Base-by-base conservation (phyloP, 495 filamentous ascomycete genomes). In the Lineolata rhizophorae region DNA sequence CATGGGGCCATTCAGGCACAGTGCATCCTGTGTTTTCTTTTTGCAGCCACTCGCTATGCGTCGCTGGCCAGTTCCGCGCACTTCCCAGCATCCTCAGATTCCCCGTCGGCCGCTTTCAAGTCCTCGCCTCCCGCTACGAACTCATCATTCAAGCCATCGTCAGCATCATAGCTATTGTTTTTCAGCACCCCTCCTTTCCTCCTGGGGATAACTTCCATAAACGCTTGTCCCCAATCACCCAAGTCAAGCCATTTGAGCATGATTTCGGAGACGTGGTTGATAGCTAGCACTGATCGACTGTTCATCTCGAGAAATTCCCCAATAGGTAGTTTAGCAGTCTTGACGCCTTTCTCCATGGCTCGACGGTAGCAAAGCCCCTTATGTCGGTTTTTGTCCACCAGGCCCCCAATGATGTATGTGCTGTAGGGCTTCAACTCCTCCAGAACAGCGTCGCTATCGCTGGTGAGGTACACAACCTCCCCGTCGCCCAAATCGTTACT, bases 241-340 rank as follows among this genome's bases (percentile, higher is more conserved):
- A 64, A 60, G 40, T 92, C 79, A 33, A 99, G 42, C 79, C 87
- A 99, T 36, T 70, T 67, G 18, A 87, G 47, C 78, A 99, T 93
- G 38, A 99, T 95, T 50, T 95, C 87, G 26, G 77, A 62, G 0
- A 99, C 87, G 45, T 99, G 87, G 45, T 95, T 95, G 9, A 83
- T 91, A 4, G 82, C 69, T 27, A 99, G 53, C 2, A 99, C 75
- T 35, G 67, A 65, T 10, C 87, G 68, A 36, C 72, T 78, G 18
- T 68, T 55, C 81, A 99, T 90, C 32, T 76, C 60, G 60, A 99
- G 73, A 41, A 76, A 95, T 12, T 95, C 69, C 2, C 81, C 77
- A 44, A 99, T 94, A 0, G 87, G 87, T 15, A 99, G 48, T 49
- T 78, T 85, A 0, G 85, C 87, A 0, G 85, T 94, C 25, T 71